Conservation (phyloP, 192 early-diverging fungal genomes). For the Gryganskiella cystojenkinii region DNA sequence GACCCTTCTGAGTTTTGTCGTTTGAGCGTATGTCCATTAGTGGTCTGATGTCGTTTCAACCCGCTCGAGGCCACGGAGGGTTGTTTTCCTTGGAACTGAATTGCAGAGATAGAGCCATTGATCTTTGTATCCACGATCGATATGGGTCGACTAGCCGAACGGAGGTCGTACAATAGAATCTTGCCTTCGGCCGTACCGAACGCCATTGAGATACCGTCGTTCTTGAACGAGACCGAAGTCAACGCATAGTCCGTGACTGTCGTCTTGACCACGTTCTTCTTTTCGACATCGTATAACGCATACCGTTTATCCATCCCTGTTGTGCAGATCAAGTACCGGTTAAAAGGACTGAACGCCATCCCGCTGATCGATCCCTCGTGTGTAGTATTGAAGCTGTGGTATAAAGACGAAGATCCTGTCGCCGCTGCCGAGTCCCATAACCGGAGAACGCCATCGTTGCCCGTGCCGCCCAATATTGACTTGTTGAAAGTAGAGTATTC, state of each 20-base stretch:
- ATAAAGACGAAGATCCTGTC: constrained; percentile 30
- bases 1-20: constrained; percentile 33
- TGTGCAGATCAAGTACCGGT: constrained; percentile 53
- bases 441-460: constrained; percentile 54
- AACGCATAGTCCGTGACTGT: constrained; percentile 47
- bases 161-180: constrained; percentile 55
- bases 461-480: constrained; percentile 52
- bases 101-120: constrained; percentile 28
- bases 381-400: constrained; percentile 48
- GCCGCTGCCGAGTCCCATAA: constrained; percentile 54
- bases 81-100: constrained; percentile 35
- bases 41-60: constrained; percentile 27
- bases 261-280: constrained; percentile 51
- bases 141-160: constrained; percentile 45
- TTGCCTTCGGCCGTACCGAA: constrained; percentile 55
- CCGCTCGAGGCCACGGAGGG: background rate
- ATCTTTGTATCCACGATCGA: constrained; percentile 37
- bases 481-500: constrained; percentile 51
- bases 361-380: constrained; percentile 50
- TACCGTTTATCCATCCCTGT: constrained; percentile 52
- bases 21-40: constrained; percentile 24
- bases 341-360: constrained; percentile 57
- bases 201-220: constrained; percentile 55
- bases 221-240: constrained; percentile 53
- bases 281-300: constrained; percentile 55